Evolutionary conservation across 768 basidiomycete genomes (phyloP), one percentile per base, ranked within the genome.

Genomic region (Boletus huronensis): DNA sequence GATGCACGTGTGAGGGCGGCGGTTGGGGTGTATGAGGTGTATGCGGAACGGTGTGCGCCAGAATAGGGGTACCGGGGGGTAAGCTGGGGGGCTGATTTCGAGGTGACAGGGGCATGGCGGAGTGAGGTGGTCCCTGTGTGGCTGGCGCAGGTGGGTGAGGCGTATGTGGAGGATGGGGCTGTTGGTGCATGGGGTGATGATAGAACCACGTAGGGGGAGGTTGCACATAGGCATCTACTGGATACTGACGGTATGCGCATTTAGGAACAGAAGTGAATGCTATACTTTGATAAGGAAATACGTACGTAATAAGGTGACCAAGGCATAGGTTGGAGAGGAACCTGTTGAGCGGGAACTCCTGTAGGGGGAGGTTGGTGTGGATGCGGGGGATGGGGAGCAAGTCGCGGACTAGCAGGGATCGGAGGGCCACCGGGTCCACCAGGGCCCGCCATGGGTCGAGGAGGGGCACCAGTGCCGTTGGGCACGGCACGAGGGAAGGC

Each of bases 31-130:
- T 72, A 61, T 81, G 80, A 7, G 64, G 59, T 6, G 74, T 64
- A 44, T 72, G 66, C 10, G 84, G 80, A 32, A 79, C 67, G 17
- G 87, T 79, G 53, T 85, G 87, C 3, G 81, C 51, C 52, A 81
- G 74, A 2, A 84, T 87, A n/a, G 89, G 87, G 1, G 88, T 90
- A 29, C 81, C 82, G 13, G 87, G 83, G 5, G 82, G 84, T 17
- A 87, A 63, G 46, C 63, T 72, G 13, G 74, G 75, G 46, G 79
- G 76, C 32, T 77, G 80, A 62, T 79, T 83, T 58, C 86, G 82
- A 35, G 88, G 87, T 16, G 88, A 89, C 76, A 90, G 81, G 5
- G 86, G 77, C 70, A 85, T 80, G 48, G 72, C 72, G 31, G 73
- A 58, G 60, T 82, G 78, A 45, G 76, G 77, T 26, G 76, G 77